A percentile compares a stretch with the other conserved stretches of the same genome.
phyloP scores from a whole-genome alignment of 306 rosid genomes.

The Leucaena leucocephala region DNA sequence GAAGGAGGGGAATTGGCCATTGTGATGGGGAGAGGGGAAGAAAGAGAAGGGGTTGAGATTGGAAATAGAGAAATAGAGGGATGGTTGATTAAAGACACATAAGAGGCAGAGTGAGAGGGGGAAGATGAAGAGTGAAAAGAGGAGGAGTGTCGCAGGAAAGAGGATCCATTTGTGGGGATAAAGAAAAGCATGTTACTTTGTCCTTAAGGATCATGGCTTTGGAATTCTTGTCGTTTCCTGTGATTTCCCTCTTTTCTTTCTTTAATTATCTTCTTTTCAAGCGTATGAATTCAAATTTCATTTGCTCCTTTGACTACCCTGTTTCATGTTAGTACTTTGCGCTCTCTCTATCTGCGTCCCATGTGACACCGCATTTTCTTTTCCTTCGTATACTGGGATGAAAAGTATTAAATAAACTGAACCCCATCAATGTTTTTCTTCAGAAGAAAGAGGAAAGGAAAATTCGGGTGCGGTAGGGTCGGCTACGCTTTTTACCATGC shows the following conservation, averaged over 20 bases:
- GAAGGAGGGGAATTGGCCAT: constrained; percentile 55
- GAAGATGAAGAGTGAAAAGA: constrained; percentile 6
- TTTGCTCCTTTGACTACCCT: not conserved
- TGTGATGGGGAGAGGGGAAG: constrained; percentile 25
- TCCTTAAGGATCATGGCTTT: constrained; percentile 41
- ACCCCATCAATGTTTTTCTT: not conserved
- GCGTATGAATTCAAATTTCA: not conserved
- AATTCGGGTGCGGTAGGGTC: not conserved
- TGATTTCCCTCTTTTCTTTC: not conserved
- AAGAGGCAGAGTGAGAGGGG: constrained; percentile 11
- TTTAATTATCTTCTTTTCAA: not conserved
- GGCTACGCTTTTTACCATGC: not conserved
- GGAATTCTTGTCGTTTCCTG: constrained; percentile 26
- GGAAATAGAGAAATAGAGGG: constrained; percentile 23
- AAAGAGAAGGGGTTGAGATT: not conserved
- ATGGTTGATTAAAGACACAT: not conserved
- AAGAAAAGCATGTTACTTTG: constrained; percentile 49
- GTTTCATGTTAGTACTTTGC: not conserved
- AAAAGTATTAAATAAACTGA: not conserved
- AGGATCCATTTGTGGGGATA: constrained; percentile 7
- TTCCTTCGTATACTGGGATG: not conserved
- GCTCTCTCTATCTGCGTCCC: not conserved
- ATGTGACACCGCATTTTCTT: not conserved
- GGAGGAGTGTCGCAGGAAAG: constrained; percentile 28
- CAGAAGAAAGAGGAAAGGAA: not conserved